A percentile compares a stretch with the other conserved stretches of the same genome.
Evolutionary conservation across 495 filamentous ascomycete genomes (phyloP).

Genomic region (Annulohypoxylon nitens): DNA sequence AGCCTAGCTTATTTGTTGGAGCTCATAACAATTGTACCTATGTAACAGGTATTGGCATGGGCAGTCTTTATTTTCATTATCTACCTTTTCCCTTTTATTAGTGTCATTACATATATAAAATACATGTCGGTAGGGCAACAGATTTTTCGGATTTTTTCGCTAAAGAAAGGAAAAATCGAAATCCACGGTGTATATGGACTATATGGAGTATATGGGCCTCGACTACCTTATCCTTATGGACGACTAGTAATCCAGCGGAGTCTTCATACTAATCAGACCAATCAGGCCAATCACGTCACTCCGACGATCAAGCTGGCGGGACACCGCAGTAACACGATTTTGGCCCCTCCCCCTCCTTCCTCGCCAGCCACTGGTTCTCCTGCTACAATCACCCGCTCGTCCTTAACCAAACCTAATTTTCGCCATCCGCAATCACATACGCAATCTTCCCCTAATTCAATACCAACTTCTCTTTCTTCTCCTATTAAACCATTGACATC

Average conservation of each 20-base stretch:
- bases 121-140: slow-evolving; percentile 29
- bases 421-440: slow-evolving; percentile 38
- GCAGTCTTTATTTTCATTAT: slow-evolving; percentile 6
- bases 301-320: slow-evolving; percentile 42
- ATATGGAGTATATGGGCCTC: not conserved
- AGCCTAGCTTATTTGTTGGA: too few species aligned
- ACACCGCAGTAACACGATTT: slow-evolving; percentile 35
- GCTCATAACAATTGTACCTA: not conserved
- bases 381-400: slow-evolving; percentile 32
- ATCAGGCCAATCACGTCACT: slow-evolving; percentile 44
- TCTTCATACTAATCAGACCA: slow-evolving; percentile 39
- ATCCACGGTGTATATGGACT: not conserved
- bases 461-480: slow-evolving; percentile 39
- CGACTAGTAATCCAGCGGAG: slow-evolving; percentile 38
- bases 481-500: slow-evolving; percentile 5
- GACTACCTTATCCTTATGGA: not conserved
- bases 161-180: slow-evolving; percentile 17
- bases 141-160: slow-evolving; percentile 23
- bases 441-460: slow-evolving; percentile 32
- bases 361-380: slow-evolving; percentile 12
- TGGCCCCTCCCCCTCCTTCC: slow-evolving; percentile 59
- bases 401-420: slow-evolving; percentile 45
- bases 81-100: not conserved
- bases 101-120: not conserved
- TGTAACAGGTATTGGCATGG: not conserved